Evolutionary conservation across 2,329 filamentous ascomycete species (phyloP).

Genomic region (Cryphonectria radicalis): DNA sequence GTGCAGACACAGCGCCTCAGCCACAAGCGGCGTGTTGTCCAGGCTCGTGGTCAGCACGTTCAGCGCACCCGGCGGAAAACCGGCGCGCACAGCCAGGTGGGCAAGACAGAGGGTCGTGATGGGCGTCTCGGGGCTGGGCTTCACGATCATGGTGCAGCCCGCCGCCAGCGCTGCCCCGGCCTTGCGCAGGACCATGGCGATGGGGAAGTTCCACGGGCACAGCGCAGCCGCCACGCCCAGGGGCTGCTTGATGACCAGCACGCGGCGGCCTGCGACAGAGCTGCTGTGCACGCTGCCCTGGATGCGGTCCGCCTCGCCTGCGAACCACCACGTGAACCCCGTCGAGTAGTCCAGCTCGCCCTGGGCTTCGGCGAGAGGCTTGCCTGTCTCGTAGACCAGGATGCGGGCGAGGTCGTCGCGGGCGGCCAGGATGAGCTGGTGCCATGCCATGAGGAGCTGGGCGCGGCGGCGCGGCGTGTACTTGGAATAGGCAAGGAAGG

Average conservation of each 20-base stretch:
- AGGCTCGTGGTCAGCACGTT: slow-evolving; percentile 52
- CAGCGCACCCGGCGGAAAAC: slow-evolving; percentile 75
- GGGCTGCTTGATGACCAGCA: slow-evolving; percentile 76
- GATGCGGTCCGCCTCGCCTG: slow-evolving; percentile 52
- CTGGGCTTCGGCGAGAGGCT: slow-evolving; percentile 57
- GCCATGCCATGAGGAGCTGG: slow-evolving; percentile 43
- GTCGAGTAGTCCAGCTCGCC: slow-evolving; percentile 61
- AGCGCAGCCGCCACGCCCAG: slow-evolving; percentile 70
- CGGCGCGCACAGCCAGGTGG: slow-evolving; percentile 70
- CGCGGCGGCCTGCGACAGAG: slow-evolving; percentile 63
- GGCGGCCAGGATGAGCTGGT: slow-evolving; percentile 41
- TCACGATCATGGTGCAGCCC: slow-evolving; percentile 75
- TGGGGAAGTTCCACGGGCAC: slow-evolving; percentile 75
- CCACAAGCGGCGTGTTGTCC: slow-evolving; percentile 48
- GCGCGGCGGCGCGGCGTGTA: slow-evolving; percentile 43
- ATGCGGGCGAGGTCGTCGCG: slow-evolving; percentile 46
- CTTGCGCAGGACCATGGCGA: slow-evolving; percentile 70
- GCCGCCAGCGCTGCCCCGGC: slow-evolving; percentile 70
- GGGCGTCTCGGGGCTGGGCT: slow-evolving; percentile 75
- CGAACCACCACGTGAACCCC: slow-evolving; percentile 61
- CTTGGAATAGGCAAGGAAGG: slow-evolving; percentile 45
- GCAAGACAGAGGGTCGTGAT: slow-evolving; percentile 72
- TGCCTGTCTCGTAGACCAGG: slow-evolving; percentile 57
- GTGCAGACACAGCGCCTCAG: slow-evolving; percentile 52
- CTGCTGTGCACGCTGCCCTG: slow-evolving; percentile 65